Evolutionary conservation across 23 red algal species (phyloP).

Genomic region (Gracilaria vermiculophylla): DNA sequence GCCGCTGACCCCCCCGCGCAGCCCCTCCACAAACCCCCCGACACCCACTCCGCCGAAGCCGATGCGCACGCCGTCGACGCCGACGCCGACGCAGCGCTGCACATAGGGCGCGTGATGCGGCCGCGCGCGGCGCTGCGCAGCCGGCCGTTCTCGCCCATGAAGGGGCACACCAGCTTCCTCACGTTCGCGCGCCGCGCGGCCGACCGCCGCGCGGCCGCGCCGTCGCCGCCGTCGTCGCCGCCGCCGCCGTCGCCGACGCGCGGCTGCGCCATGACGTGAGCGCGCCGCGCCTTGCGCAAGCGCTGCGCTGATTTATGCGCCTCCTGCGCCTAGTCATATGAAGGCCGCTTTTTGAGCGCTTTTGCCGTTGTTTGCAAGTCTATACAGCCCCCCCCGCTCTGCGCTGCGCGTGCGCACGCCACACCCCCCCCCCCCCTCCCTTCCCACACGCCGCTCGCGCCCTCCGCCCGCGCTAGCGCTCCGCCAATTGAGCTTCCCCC

Average conservation of each 20-base stretch:
- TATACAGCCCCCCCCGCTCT: neutral
- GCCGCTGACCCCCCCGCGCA: too few species aligned
- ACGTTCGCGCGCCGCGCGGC: conserved; percentile 61
- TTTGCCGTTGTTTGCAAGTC: neutral
- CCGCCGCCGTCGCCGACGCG: neutral
- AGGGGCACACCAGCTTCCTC: conserved; percentile 84
- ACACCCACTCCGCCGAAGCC: too few species aligned
- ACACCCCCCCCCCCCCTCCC: neutral
- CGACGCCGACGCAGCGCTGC: neutral
- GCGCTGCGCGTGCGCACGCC: neutral
- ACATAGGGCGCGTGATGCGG: conserved; percentile 42
- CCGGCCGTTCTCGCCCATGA: conserved; percentile 48
- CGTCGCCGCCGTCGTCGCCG: neutral
- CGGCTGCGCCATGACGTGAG: neutral
- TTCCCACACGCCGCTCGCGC: neutral
- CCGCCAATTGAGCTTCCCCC: neutral
- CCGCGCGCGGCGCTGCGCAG: conserved; percentile 1
- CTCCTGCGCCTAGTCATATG: neutral
- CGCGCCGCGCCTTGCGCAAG: neutral
- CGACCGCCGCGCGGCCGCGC: neutral
- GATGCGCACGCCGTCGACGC: neutral
- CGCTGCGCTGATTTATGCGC: neutral
- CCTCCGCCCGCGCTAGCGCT: neutral
- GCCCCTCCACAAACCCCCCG: too few species aligned
- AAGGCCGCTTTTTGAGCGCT: neutral